Evolutionary conservation across 192 early-diverging fungal species (phyloP).

Genomic region (Coemansia sp.): DNA sequence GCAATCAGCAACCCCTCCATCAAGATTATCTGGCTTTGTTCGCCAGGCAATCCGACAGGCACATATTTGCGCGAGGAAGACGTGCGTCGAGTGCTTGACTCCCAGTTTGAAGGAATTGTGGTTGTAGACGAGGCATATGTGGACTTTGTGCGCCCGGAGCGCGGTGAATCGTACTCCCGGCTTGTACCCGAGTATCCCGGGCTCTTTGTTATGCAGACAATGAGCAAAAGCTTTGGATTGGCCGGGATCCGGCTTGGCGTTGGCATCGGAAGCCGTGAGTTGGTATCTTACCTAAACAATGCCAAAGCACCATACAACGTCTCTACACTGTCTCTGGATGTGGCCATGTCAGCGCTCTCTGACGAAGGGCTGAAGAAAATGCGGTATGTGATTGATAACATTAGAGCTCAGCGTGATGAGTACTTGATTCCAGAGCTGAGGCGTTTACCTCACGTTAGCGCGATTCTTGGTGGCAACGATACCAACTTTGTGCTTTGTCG

Average conservation of each 20-base stretch:
- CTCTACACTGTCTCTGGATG: slow-evolving; percentile 76
- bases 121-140: slow-evolving; percentile 98
- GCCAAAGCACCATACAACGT: slow-evolving; percentile 99
- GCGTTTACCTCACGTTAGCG: slow-evolving; percentile 64
- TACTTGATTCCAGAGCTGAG: slow-evolving; percentile 64
- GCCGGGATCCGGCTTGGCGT: slow-evolving; percentile 94
- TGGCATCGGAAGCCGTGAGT: slow-evolving; percentile 71
- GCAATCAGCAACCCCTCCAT: slow-evolving; percentile 71
- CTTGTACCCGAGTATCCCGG: slow-evolving; percentile 88
- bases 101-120: slow-evolving; percentile 78
- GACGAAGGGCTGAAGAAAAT: slow-evolving; percentile 68
- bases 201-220: slow-evolving; percentile 94
- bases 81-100: slow-evolving; percentile 45
- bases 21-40: slow-evolving; percentile 94
- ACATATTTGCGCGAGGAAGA: slow-evolving; percentile 71
- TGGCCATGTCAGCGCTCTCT: slow-evolving; percentile 78
- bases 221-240: slow-evolving; percentile 97
- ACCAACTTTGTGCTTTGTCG: slow-evolving; percentile 95
- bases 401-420: slow-evolving; percentile 65
- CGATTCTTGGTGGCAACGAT: slow-evolving; percentile 83
- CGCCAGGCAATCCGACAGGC: slow-evolving; percentile 98
- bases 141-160: slow-evolving; percentile 78
- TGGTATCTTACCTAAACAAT: slow-evolving; percentile 91
- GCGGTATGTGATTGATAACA: slow-evolving; percentile 57
- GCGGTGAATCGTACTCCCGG: slow-evolving; percentile 67